Evolutionary conservation across 1,139 yeast genomes (phyloP).

Genomic region (Pneumocystis murina): DNA sequence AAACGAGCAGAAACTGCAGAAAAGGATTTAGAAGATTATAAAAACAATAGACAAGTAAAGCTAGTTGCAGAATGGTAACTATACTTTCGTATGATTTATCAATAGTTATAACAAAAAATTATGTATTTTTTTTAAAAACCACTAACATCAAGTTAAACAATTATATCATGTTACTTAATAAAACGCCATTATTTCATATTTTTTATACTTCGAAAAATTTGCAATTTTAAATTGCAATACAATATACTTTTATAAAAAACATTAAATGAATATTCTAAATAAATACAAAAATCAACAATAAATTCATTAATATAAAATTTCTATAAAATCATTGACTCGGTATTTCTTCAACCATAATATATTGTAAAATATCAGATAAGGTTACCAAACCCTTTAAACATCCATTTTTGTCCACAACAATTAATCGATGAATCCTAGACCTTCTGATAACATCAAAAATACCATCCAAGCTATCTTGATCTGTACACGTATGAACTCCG

Average conservation of each 20-base stretch:
- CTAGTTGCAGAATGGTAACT: background rate
- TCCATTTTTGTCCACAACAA: constrained; percentile 71
- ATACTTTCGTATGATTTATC: background rate
- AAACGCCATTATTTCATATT: background rate
- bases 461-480: constrained; percentile 72
- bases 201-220: background rate
- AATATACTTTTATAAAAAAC: background rate
- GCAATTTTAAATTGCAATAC: background rate
- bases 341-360: constrained; percentile 46
- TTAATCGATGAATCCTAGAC: constrained; percentile 78
- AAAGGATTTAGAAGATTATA: background rate
- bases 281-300: background rate
- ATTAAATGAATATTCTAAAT: background rate
- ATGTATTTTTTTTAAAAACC: background rate
- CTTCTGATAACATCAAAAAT: constrained; percentile 88
- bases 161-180: background rate
- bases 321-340: constrained; percentile 18
- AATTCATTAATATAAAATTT: background rate
- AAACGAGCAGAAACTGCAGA: background rate
- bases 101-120: background rate
- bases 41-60: background rate
- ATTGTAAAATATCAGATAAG: constrained; percentile 76
- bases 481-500: constrained; percentile 93
- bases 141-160: background rate
- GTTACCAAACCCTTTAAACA: constrained; percentile 71